phyloP scores from a whole-genome alignment of 2,329 filamentous ascomycete species.

The Trichoderma koningiopsis region DNA sequence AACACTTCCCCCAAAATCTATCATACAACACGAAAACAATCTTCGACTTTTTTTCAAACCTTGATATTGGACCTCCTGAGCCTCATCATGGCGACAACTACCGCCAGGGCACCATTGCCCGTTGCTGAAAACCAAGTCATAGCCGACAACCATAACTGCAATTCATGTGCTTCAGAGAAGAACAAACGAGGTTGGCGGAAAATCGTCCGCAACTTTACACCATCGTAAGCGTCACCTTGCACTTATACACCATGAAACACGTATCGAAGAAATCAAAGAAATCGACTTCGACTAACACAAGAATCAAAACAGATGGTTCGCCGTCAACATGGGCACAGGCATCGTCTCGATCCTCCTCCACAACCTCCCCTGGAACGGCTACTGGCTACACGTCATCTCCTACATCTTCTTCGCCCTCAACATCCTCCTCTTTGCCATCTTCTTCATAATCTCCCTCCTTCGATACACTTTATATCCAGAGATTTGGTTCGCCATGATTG shows the following conservation, averaged over 20 bases:
- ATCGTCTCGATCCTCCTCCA: constrained; percentile 65
- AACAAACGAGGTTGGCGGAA: constrained; percentile 47
- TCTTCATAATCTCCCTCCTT: constrained; percentile 56
- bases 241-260: background rate
- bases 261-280: background rate
- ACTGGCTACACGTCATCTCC: constrained; percentile 61
- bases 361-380: constrained; percentile 61
- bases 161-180: constrained; percentile 29
- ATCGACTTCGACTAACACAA: background rate
- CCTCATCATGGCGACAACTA: constrained; percentile 11
- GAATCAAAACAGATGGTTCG: constrained; percentile 52
- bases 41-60: background rate
- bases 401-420: constrained; percentile 65
- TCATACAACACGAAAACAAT: background rate
- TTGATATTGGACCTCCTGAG: background rate
- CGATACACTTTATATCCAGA: constrained; percentile 67
- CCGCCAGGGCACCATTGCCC: background rate
- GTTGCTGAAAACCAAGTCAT: background rate
- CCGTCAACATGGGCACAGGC: constrained; percentile 67
- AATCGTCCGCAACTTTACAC: constrained; percentile 56
- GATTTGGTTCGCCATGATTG: constrained; percentile 67
- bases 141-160: constrained; percentile 1
- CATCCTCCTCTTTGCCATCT: constrained; percentile 57
- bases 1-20: background rate
- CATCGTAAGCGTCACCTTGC: constrained; percentile 47